Base-by-base conservation (phyloP, 1,284 basidiomycete species). In the Leccinum colubrinum region DNA sequence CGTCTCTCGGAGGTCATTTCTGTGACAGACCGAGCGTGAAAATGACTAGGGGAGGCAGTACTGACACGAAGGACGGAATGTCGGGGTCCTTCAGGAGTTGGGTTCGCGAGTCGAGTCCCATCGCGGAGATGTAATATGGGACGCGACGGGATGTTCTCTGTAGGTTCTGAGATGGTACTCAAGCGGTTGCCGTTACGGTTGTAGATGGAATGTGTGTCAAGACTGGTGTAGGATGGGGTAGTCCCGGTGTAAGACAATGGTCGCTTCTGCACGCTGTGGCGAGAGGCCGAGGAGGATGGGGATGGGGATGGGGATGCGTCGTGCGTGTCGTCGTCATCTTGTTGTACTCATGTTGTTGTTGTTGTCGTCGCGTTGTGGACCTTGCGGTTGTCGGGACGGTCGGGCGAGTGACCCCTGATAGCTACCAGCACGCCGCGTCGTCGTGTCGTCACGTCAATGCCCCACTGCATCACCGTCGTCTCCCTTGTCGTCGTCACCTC, bases 101-200 rank as follows among this genome's bases (percentile, higher is more conserved):
- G 72, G 62, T 71, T 77, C 1, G 68, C 64, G 33, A 71, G 71
- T 30, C 80, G 74, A 74, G 22, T 66, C 6, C 76, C 63, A 50
- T 73, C 73, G 15, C 71, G 67, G 35, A 67, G 22, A 59, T 75
- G 63, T 30, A 82, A 86, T 8, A 75, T 67, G 3, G 83, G 83
- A 55, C 82, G 79, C 3, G 82, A 81, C 0, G 71, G 74, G 20
- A 74, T 62, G 43, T 66, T 83, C 76, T 87, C 86, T 0, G 84
- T 86, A 37, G 77, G 78, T 68, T 88, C 86, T 6, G 84, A 81
- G 62, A 88, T 87, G 14, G 79, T 83, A 67, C 85, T 87, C 15
- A 88, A 75, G 20, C 76, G 66, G 50, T 76, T 74, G 1, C 70
- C 73, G 54, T 79, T 73, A 39, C 77, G 80, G 61, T 81, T 80